A percentile compares a stretch with the other conserved stretches of the same genome.
Evolutionary conservation across 345 rosid genomes (phyloP).

Genomic region (Citrus sp.): DNA sequence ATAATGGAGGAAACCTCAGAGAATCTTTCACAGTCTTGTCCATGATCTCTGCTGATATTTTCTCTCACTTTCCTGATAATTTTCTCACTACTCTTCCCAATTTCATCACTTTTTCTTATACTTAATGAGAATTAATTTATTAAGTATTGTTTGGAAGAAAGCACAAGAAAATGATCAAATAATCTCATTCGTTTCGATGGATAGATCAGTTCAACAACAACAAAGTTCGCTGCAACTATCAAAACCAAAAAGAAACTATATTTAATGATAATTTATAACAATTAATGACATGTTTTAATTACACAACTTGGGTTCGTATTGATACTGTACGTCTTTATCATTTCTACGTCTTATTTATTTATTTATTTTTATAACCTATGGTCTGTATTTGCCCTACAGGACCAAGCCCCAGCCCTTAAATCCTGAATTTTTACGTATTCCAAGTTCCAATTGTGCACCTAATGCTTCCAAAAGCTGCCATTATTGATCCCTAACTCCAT

Average conservation of each 20-base stretch:
- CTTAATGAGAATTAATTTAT: neutral
- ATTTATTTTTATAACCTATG: neutral
- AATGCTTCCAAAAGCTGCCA: conserved; percentile 3
- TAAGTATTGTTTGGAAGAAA: neutral
- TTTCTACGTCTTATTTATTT: neutral
- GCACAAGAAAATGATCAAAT: neutral
- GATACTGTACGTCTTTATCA: neutral
- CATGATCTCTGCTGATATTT: conserved; percentile 12
- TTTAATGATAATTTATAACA: neutral
- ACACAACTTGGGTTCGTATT: neutral
- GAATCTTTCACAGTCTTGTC: conserved; percentile 33
- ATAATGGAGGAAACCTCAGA: conserved; percentile 31
- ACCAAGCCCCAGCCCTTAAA: conserved; percentile 31
- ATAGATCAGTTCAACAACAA: conserved; percentile 58
- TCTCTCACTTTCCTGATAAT: neutral
- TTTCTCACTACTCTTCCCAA: neutral
- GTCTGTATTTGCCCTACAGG: conserved; percentile 16
- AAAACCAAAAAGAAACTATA: conserved; percentile 22
- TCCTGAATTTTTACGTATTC: conserved; percentile 11
- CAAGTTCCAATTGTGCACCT: conserved; percentile 20
- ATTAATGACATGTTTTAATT: neutral
- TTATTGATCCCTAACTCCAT: neutral
- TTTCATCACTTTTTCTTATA: neutral
- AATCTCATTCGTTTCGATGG: conserved; percentile 12
- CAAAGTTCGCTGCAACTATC: conserved; percentile 52